These are phyloP conservation scores for Fusarium tjaetaba DNA, from an alignment of 2,329 filamentous ascomycete species.

Conservation along the genomic window DNA sequence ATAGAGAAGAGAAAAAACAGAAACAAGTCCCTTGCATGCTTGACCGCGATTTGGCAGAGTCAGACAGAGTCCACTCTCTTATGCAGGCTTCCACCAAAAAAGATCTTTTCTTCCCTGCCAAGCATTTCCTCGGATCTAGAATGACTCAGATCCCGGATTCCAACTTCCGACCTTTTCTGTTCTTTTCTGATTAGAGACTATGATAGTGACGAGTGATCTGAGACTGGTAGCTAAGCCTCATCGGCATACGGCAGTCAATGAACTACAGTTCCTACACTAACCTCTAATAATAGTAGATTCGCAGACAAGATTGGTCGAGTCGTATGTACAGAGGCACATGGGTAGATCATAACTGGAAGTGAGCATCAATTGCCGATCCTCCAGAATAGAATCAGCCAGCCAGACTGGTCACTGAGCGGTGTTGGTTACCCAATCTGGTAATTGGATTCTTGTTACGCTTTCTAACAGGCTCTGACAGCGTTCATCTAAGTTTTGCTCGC, in stretches of 20 bases:
- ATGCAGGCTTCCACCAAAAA: slow-evolving; percentile 1
- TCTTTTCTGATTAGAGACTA: background rate
- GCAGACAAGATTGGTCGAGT: background rate
- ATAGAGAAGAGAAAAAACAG: background rate
- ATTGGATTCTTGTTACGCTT: background rate
- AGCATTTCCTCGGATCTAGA: slow-evolving; percentile 14
- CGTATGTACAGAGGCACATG: background rate
- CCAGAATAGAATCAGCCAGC: slow-evolving; percentile 12
- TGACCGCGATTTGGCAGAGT: slow-evolving; percentile 21
- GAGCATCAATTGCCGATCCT: slow-evolving; percentile 15
- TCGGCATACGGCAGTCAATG: slow-evolving; percentile 6
- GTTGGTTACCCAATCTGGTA: slow-evolving; percentile 16
- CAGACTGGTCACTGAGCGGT: slow-evolving; percentile 20
- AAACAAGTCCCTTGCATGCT: slow-evolving; percentile 18
- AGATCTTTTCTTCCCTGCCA: slow-evolving; percentile 14
- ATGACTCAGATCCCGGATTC: slow-evolving; percentile 23
- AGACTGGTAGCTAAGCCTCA: slow-evolving; percentile 14
- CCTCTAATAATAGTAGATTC: background rate
- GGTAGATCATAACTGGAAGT: background rate
- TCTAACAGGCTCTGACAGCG: background rate
- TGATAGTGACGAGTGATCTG: background rate
- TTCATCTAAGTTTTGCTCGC: slow-evolving; percentile 1
- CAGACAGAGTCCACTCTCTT: background rate
- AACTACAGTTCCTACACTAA: background rate
- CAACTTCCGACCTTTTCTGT: background rate